Percentiles rank a stretch among this genome's conserved stretches.
These are phyloP conservation scores for Suhomyces panamericanus DNA, from an alignment of 1,139 yeast genomes.

Conservation along the genomic window DNA sequence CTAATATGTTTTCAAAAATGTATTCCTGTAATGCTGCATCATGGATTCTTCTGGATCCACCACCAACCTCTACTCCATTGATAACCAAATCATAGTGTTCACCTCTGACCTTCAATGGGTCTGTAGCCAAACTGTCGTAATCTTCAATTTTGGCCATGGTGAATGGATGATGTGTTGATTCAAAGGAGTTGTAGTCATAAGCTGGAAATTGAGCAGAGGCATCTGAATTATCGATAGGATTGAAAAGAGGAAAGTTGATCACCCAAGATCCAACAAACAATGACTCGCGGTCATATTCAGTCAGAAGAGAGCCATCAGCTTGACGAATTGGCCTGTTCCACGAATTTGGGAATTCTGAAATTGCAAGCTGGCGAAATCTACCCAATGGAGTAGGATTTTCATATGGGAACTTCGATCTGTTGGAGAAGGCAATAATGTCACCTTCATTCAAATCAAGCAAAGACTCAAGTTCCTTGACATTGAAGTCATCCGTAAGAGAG, in stretches of 20 bases:
- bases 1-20: slow-evolving; percentile 58
- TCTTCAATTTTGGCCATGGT: slow-evolving; percentile 84
- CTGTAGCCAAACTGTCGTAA: slow-evolving; percentile 50
- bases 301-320: slow-evolving; percentile 17
- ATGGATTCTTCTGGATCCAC: slow-evolving; percentile 95
- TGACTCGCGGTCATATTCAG: slow-evolving; percentile 21
- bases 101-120: slow-evolving; percentile 75
- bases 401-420: slow-evolving; percentile 64
- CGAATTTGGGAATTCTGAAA: slow-evolving; percentile 49
- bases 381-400: slow-evolving; percentile 98
- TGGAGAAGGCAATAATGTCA: slow-evolving; percentile 73
- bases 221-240: slow-evolving; percentile 53
- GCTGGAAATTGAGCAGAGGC: slow-evolving; percentile 52
- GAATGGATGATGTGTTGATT: slow-evolving; percentile 94
- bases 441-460: slow-evolving; percentile 55
- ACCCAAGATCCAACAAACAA: slow-evolving; percentile 81
- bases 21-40: slow-evolving; percentile 74
- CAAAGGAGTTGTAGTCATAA: slow-evolving; percentile 50
- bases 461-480: slow-evolving; percentile 25
- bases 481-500: slow-evolving; percentile 17
- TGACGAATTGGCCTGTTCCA: slow-evolving; percentile 49
- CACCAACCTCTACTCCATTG: slow-evolving; percentile 95
- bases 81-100: slow-evolving; percentile 93
- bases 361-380: slow-evolving; percentile 72
- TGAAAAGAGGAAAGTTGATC: slow-evolving; percentile 84